Base-by-base conservation (phyloP, 106 monocot genomes). In the Dioscorea alata region DNA sequence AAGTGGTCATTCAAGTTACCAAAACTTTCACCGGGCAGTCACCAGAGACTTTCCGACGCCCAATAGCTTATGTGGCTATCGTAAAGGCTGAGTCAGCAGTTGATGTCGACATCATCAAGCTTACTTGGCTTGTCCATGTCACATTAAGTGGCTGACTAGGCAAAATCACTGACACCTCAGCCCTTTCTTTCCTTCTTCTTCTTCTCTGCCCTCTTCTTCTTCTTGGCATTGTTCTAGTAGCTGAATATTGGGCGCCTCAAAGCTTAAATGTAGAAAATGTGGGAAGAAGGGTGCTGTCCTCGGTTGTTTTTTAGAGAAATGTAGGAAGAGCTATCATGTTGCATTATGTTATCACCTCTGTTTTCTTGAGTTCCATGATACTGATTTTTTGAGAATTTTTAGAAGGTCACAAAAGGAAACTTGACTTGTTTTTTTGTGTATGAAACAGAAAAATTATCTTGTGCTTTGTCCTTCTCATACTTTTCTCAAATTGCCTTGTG, bases 391-490 rank as follows among this genome's bases (percentile, higher is more conserved):
- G 15, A 54, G 54, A 7, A 3, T 42, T 0, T 42, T 6, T 42
- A 42, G 42, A 42, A 42, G 42, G 4, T 54, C 54, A 54, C 13
- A 0, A 3, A 18, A 54, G 5, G 13, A 54, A 18, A 19, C 19
- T 54, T 24, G 8, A 4, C 14, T 48, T 28, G n/a, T n/a, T 56
- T 57, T 57, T n/a, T 79, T 61, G 33, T 64, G 65, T 70, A 16
- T 59, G 28, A 1, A 57, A 56, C 75, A 97, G 96, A 86, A 78
- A 14, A 85, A 92, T n/a, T 97, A 74, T 79, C 77, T 85, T 63
- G 31, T 97, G 53, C 80, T 92, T 7, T 97, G 96, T 70, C 97
- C 97, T 59, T 13, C 32, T 65, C 97, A 97, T 83, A 68, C 73
- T 49, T 76, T 82, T 21, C 53, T 81, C 0, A 75, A 72, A 52